phyloP scores from a whole-genome alignment of 441 rosid species.

The Pelargonium australe region DNA sequence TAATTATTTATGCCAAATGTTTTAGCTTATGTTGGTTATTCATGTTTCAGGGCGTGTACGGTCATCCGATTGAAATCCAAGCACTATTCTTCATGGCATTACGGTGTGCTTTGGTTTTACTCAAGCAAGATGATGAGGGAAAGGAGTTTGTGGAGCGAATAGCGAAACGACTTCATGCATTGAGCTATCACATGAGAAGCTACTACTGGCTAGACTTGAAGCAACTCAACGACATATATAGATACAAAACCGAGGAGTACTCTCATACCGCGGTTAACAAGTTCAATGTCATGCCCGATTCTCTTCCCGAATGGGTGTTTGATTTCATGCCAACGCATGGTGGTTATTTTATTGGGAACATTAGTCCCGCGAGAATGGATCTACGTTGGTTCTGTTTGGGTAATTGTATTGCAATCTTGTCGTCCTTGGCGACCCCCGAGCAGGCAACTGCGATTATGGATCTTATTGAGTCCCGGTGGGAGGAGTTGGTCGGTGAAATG shows the following conservation, averaged over 20 bases:
- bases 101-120: conserved; percentile 67
- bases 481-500: conserved; percentile 91
- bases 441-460: conserved; percentile 93
- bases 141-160: conserved; percentile 76
- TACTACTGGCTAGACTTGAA: conserved; percentile 88
- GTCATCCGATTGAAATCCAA: conserved; percentile 89
- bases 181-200: conserved; percentile 81
- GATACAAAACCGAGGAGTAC: conserved; percentile 90
- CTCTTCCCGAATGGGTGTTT: conserved; percentile 88
- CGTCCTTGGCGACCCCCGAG: conserved; percentile 85
- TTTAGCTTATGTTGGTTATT: neutral
- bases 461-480: conserved; percentile 89
- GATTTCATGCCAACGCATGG: conserved; percentile 80
- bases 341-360: conserved; percentile 85
- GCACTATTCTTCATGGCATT: conserved; percentile 89
- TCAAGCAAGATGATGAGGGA: conserved; percentile 79
- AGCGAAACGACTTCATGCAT: conserved; percentile 76
- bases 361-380: conserved; percentile 89
- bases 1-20: neutral
- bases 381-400: conserved; percentile 94
- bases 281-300: conserved; percentile 56
- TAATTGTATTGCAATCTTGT: conserved; percentile 76
- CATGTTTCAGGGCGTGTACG: conserved; percentile 69
- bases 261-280: conserved; percentile 61
- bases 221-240: conserved; percentile 84